Evolutionary conservation across 352 stramenopile species (phyloP), one percentile per base, ranked within the genome.

Genomic region (Globisporangium apiculatum): DNA sequence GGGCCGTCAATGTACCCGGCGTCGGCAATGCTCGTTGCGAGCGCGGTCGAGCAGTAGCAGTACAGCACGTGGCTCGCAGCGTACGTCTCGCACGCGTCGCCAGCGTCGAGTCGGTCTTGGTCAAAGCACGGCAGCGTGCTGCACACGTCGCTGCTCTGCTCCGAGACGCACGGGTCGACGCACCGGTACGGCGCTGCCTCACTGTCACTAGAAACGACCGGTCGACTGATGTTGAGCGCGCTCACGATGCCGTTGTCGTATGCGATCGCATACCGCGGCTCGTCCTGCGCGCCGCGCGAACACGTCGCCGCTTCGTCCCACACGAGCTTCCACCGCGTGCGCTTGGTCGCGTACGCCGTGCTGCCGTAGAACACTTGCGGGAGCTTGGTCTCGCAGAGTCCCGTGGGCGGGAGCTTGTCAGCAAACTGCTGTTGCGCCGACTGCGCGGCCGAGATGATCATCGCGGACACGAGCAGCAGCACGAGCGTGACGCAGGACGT

Each of bases 391-490:
- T 87, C 77, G 50, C 82, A 91, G 4, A 91, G 68, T 17, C 76
- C 78, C 3, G 77, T 51, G 0, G 75, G 69, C 5, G 75, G 72
- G 51, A 86, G 75, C 51, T 89, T 89, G 31, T 69, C 72, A 46
- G 91, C 91, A 41, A 91, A 86, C 53, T 70, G 69, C 48, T 72
- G 55, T 37, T 94, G 83, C 0, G 80, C 74, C 1, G 80, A 91
- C 58, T 94, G 82, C 4, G 83, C 83, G 9, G 67, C 76, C 0
- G 81, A 91, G 55, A 94, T 94, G 64, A 91, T 89, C 3, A 56
- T 76, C 17, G 69, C 76, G 6, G 81, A 91, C 8, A 86, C 53
- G n/a, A 94, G 60, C 17, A 94, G 53, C 10, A 94, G 61, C 36
- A 94, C 54, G 40, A 90, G 85, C 3, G 83, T 94, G 31, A 91